Evolutionary conservation across 805 yeast genomes (phyloP).

Genomic region (Wickerhamomyces hampshirensis): DNA sequence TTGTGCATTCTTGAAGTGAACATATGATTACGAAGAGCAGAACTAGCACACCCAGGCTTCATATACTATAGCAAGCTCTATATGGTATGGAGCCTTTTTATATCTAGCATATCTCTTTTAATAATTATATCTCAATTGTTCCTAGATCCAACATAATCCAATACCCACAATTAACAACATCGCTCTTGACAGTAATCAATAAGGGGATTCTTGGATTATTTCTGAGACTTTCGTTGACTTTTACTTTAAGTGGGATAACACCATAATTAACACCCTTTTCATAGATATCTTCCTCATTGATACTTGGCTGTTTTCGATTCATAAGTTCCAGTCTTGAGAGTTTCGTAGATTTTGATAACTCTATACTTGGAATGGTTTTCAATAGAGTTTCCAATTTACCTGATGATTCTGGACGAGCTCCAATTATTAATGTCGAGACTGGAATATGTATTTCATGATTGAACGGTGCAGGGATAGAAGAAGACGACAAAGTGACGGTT

Average conservation of each 20-base stretch:
- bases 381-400: constrained; percentile 18
- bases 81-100: too few relatives aligned
- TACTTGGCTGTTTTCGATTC: constrained; percentile 17
- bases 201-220: constrained; percentile 15
- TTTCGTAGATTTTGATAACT: constrained; percentile 24
- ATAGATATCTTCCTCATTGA: constrained; percentile 8
- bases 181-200: constrained; percentile 20
- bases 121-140: too few relatives aligned
- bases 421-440: constrained; percentile 13
- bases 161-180: constrained; percentile 13
- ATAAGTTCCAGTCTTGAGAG: constrained; percentile 27
- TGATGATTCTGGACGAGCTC: constrained; percentile 13
- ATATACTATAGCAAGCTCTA: too few relatives aligned
- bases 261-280: constrained; percentile 27
- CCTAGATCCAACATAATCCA: constrained; percentile 17
- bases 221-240: not conserved
- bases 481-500: constrained; percentile 13
- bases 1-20: too few relatives aligned
- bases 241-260: constrained; percentile 23
- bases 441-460: constrained; percentile 14
- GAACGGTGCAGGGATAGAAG: constrained; percentile 2
- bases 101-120: too few relatives aligned
- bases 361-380: constrained; percentile 27
- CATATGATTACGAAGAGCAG: too few relatives aligned
- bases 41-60: too few relatives aligned